Conservation (phyloP, 208 protist species). For the Tritrichomonas musculus region DNA sequence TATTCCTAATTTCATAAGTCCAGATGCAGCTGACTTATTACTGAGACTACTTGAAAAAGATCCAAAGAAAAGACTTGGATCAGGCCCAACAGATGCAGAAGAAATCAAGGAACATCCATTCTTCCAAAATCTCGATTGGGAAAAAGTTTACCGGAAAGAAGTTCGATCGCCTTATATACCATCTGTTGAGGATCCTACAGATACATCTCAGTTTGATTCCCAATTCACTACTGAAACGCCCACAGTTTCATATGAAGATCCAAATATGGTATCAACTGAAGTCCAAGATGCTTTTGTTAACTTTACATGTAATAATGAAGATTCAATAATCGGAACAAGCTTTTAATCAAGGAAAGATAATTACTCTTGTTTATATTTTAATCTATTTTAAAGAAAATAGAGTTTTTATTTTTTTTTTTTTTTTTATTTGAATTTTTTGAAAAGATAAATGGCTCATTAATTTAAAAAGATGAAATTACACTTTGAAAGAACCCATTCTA, state of each 20-base stretch:
- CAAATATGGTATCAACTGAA: not conserved
- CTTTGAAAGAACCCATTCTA: no score
- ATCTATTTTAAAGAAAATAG: no score
- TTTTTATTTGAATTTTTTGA: no score
- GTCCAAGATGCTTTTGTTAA: not conserved
- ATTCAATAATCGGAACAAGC: no score
- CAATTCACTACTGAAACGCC: slow-evolving; percentile 41
- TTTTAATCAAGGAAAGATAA: no score
- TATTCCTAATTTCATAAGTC: slow-evolving; percentile 48
- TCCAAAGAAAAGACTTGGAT: slow-evolving; percentile 45
- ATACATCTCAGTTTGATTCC: slow-evolving; percentile 40
- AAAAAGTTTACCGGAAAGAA: slow-evolving; percentile 24
- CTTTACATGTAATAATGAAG: not conserved
- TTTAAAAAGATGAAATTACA: no score
- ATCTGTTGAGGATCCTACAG: not conserved
- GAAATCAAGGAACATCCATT: slow-evolving; percentile 53
- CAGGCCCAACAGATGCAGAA: slow-evolving; percentile 37
- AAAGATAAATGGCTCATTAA: no score
- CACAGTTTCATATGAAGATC: not conserved
- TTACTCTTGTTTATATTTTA: no score
- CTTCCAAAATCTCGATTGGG: slow-evolving; percentile 42
- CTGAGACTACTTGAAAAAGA: slow-evolving; percentile 43
- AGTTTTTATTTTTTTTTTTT: no score
- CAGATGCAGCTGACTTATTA: slow-evolving; percentile 47
- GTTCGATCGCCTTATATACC: slow-evolving; percentile 36